Evolutionary conservation across 345 rosid species (phyloP).

Genomic region (Brassica nigra): DNA sequence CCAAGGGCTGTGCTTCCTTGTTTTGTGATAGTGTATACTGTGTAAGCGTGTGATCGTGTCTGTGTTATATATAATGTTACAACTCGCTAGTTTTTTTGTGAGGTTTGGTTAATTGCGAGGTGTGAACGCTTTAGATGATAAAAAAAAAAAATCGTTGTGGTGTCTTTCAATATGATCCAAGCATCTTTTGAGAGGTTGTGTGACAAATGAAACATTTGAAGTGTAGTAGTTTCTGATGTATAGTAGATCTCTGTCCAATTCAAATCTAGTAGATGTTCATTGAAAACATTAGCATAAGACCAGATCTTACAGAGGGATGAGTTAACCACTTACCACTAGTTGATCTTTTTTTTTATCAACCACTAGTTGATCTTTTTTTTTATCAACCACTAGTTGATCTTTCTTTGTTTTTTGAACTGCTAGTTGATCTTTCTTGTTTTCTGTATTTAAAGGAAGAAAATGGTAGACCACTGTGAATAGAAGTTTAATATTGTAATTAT

Average conservation of each 20-base stretch:
- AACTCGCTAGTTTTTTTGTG: neutral
- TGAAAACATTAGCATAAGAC: slow-evolving; percentile 1
- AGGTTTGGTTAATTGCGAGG: slow-evolving; percentile 19
- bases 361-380: too few species aligned
- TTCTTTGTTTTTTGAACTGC: neutral
- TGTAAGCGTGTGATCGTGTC: slow-evolving; percentile 34
- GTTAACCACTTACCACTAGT: slow-evolving; percentile 6
- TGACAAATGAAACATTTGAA: neutral
- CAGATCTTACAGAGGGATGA: neutral
- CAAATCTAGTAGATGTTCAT: neutral
- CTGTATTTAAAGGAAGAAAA: neutral
- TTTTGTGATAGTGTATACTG: slow-evolving; percentile 82
- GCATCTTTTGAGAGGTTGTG: slow-evolving; percentile 4
- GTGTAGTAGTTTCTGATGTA: neutral
- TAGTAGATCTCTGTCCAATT: neutral
- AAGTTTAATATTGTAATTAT: slow-evolving; percentile 4
- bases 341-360: neutral
- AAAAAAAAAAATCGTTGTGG: neutral
- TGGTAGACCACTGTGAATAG: slow-evolving; percentile 11
- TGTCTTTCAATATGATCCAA: slow-evolving; percentile 11
- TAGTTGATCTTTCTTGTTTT: neutral
- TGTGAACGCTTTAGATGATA: slow-evolving; percentile 21
- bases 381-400: too few species aligned
- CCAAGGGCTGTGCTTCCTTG: slow-evolving; percentile 99
- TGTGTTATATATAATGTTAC: slow-evolving; percentile 17